Conservation (phyloP, 257 asterid genomes). For the Solanum okadae region DNA sequence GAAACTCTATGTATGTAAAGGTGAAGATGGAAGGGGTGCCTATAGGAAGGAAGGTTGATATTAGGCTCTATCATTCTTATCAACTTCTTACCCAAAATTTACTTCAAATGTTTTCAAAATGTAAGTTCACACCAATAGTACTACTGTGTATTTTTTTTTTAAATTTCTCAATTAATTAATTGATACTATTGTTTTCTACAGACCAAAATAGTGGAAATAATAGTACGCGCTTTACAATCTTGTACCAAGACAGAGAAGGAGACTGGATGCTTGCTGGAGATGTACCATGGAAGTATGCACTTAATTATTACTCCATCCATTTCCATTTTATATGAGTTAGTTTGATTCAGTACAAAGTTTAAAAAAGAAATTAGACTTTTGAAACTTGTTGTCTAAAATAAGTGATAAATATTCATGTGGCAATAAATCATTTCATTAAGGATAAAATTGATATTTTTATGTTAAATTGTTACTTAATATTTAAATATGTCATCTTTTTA, state of each 20-base stretch:
- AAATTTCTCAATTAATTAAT: not conserved
- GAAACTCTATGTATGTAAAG: slow-evolving; percentile 29
- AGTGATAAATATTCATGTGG: not conserved
- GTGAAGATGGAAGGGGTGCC: slow-evolving; percentile 56
- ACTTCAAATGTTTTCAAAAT: slow-evolving; percentile 38
- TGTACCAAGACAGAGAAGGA: slow-evolving; percentile 54
- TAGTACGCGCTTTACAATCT: slow-evolving; percentile 20
- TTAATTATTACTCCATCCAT: not conserved
- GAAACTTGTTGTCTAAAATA: not conserved
- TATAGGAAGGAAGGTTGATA: slow-evolving; percentile 40
- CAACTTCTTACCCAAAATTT: slow-evolving; percentile 20
- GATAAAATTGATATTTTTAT: too few relatives aligned
- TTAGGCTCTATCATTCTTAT: slow-evolving; percentile 26
- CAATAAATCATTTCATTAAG: not conserved
- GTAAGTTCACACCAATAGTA: slow-evolving; percentile 8
- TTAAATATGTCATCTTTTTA: not conserved
- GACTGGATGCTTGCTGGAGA: slow-evolving; percentile 58
- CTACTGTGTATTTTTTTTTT: not conserved
- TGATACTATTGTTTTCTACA: slow-evolving; percentile 1
- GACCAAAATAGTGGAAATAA: slow-evolving; percentile 14
- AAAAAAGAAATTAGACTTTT: not conserved
- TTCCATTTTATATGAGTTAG: not conserved
- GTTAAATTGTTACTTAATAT: too few relatives aligned
- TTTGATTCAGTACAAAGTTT: not conserved
- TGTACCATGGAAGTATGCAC: slow-evolving; percentile 54